These are phyloP conservation scores for Ganoderma leucocontextum DNA, from an alignment of 1,284 basidiomycete species.

Conservation along the genomic window DNA sequence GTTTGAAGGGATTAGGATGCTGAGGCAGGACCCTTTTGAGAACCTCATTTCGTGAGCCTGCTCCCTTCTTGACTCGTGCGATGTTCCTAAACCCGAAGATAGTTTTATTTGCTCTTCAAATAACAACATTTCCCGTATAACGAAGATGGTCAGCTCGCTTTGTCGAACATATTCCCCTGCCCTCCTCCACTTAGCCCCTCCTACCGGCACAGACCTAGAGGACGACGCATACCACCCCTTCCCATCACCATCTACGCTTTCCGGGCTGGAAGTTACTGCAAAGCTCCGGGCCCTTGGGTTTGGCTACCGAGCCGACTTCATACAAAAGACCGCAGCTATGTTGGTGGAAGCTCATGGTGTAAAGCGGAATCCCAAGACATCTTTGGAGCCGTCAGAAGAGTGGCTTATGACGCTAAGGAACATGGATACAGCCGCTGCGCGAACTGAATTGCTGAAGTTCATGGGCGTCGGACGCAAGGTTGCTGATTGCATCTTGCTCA, in stretches of 20 bases:
- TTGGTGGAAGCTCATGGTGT: constrained; percentile 66
- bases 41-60: constrained; percentile 85
- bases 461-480: constrained; percentile 97
- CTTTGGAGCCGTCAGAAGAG: constrained; percentile 57
- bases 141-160: constrained; percentile 85
- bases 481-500: constrained; percentile 93
- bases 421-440: constrained; percentile 63
- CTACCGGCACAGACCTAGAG: constrained; percentile 29
- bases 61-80: constrained; percentile 4
- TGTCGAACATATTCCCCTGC: constrained; percentile 77
- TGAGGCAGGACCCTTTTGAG: constrained; percentile 97
- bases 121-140: constrained; percentile 94
- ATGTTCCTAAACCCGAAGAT: constrained; percentile 12
- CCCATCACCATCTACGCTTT: constrained; percentile 78
- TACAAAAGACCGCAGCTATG: constrained; percentile 85
- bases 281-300: constrained; percentile 88
- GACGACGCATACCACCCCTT: constrained; percentile 80
- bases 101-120: constrained; percentile 99
- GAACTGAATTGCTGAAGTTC: constrained; percentile 80
- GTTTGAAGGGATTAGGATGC: constrained; percentile 76
- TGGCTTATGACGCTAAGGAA: constrained; percentile 71
- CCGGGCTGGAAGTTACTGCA: constrained; percentile 65
- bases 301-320: constrained; percentile 94
- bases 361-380: constrained; percentile 29
- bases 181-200: constrained; percentile 60